Evolutionary conservation across 495 filamentous ascomycete species (phyloP), one percentile per base, ranked within the genome.

Genomic region (Halenospora varia): DNA sequence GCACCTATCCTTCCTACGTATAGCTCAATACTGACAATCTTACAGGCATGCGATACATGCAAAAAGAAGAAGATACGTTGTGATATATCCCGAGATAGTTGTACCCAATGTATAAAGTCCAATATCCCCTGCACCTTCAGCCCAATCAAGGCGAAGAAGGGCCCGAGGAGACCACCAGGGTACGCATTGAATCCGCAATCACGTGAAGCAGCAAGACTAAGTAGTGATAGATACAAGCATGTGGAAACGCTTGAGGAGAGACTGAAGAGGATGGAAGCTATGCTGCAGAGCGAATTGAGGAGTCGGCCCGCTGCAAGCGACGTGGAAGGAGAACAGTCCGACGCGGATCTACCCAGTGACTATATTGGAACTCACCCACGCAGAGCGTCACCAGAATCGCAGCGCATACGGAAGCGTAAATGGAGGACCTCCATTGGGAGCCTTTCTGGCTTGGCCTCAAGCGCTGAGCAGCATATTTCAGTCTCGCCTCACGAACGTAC

Each of bases 41-140:
- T 57, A 46, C 26, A 42, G 89, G 93, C 94, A 46, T 98, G 94
- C 78, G 94, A 98, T 68, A 96, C 96, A 92, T 98, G 94, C 69
- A 83, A 94, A 56, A 97, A 96, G 76, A 97, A 97, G 78, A 98
- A 98, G 82, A 97, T 98, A 67, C 96, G 96, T 72, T 98, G 94
- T 71, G 94, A 98, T 66, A 92, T 92, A 54, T 94, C 92, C 70
- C 82, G 90, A 69, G 93, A 91, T 40, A 83, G 88, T 58, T 98
- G 94, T 73, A 88, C 89, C n/a, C 95, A 97, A 71, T 98, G 94
- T 70, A 85, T 86, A 66, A 97, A 97, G 70, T 96, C 96, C 78
- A 96, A 95, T 77, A 96, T 90, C 2, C 88, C 95, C 58, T 98
- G 94, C 66, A 83, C 96, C 61, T 97, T 96, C 66, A 97, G 92